Percentiles rank a stretch among this genome's conserved stretches.
Evolutionary conservation across 805 yeast species (phyloP).

Genomic region (Kodamaea kaohsiungensis): DNA sequence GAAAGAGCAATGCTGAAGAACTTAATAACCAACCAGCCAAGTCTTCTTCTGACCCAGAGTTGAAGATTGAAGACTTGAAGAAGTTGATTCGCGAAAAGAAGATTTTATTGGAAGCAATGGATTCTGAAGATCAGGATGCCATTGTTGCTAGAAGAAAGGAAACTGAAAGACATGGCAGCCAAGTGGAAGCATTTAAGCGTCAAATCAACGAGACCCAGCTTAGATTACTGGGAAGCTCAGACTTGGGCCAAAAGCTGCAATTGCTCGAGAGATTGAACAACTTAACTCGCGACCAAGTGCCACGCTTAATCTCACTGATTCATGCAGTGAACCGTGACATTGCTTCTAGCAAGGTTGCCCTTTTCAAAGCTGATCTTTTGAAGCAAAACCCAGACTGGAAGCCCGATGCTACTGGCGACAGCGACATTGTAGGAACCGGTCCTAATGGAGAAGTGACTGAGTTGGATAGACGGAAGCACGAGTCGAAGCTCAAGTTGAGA

Average conservation of each 20-base stretch:
- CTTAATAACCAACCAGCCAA: constrained; percentile 10
- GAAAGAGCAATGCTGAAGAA: constrained; percentile 23
- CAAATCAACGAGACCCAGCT: constrained; percentile 53
- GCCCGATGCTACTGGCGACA: constrained; percentile 32
- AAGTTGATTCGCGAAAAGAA: constrained; percentile 71
- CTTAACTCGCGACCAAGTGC: constrained; percentile 68
- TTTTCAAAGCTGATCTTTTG: constrained; percentile 55
- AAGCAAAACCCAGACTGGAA: constrained; percentile 67
- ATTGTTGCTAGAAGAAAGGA: constrained; percentile 31
- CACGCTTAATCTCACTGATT: constrained; percentile 66
- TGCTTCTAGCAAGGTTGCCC: constrained; percentile 61
- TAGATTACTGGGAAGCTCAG: constrained; percentile 25
- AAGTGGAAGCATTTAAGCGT: constrained; percentile 64
- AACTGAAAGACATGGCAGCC: constrained; percentile 46
- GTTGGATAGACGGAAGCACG: constrained; percentile 75
- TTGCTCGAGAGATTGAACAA: constrained; percentile 57
- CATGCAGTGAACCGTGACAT: constrained; percentile 67
- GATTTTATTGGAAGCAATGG: constrained; percentile 68
- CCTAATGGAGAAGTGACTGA: constrained; percentile 86
- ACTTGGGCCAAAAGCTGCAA: constrained; percentile 48
- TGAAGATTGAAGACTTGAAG: constrained; percentile 55
- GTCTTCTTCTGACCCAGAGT: constrained; percentile 32
- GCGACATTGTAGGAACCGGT: constrained; percentile 72
- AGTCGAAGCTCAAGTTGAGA: constrained; percentile 72
- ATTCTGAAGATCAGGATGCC: constrained; percentile 59